Conservation (phyloP, 495 filamentous ascomycete species). For the Alectoria sarmentosa region DNA sequence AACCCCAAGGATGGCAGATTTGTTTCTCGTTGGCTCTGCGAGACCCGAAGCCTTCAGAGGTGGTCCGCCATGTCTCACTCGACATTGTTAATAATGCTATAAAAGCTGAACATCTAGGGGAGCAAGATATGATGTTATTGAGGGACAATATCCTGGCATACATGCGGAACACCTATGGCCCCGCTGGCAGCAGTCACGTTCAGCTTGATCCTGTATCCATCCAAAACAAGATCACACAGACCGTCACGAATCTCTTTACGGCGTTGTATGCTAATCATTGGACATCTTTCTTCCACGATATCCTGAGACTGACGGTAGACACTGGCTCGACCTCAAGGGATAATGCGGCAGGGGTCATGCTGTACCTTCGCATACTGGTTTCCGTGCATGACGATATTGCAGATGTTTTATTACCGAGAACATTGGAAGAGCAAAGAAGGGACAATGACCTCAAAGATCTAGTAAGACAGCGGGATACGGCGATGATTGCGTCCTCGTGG, state of each 20-base stretch:
- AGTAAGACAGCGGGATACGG: conserved; percentile 73
- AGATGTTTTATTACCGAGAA: conserved; percentile 74
- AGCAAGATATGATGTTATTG: conserved; percentile 58
- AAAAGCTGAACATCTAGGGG: conserved; percentile 62
- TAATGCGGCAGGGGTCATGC: conserved; percentile 66
- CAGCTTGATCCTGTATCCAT: conserved; percentile 44
- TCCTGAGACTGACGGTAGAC: conserved; percentile 57
- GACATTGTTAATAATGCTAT: conserved; percentile 90
- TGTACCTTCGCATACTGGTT: conserved; percentile 81
- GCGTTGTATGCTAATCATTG: conserved; percentile 76
- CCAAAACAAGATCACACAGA: conserved; percentile 97
- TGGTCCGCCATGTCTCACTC: conserved; percentile 79
- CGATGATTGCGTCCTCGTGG: conserved; percentile 81
- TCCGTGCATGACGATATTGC: conserved; percentile 97
- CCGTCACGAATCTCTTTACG: conserved; percentile 85
- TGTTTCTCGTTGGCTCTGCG: conserved; percentile 80
- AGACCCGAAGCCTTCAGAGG: conserved; percentile 68
- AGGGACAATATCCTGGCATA: conserved; percentile 74
- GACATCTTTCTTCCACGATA: conserved; percentile 83
- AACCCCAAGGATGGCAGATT: conserved; percentile 76
- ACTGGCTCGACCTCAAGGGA: conserved; percentile 49
- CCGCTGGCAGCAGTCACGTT: conserved; percentile 52
- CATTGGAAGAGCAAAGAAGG: conserved; percentile 64
- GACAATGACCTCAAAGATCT: conserved; percentile 85
- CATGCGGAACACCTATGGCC: conserved; percentile 61